Base-by-base conservation (phyloP, 2,329 filamentous ascomycete species). In the Hypomyces rosellus region DNA sequence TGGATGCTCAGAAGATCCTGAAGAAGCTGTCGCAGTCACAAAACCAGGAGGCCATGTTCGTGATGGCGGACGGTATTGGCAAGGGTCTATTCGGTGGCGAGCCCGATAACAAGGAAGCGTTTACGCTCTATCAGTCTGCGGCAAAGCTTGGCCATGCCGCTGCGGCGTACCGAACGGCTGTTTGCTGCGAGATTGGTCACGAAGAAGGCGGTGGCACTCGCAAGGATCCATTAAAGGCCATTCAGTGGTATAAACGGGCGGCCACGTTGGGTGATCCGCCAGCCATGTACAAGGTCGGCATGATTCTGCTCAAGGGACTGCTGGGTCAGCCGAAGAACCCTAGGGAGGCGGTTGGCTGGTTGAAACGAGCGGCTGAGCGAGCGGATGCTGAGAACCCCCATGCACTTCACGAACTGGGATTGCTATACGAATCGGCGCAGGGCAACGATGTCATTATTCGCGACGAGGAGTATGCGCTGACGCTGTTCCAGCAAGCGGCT, bases 261-360 rank as follows among this genome's bases (percentile, higher is more conserved):
- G 92, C 93, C 11, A 86, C 86, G 12, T 76, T 97, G 3, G 92
- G 93, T 3, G 92, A 99, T 63, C 86, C 87, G 2, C 88, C 92
- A 1, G 93, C 91, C 30, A 95, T 97, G 89, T 99, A 96, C 74
- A 99, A 99, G 70, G 84, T 97, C 69, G 93, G 93, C 52, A 95
- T 96, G 85, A 95, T 99, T 57, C 74, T 89, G 54, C 80, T 97
- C 49, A 97, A 97, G 68, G 93, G 92, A 11, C 76, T 97, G 25
- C 78, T 99, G n/a, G 91, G 91, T 4, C 91, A 97, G 65, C 80
- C 77, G 20, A 82, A 77, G 63, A 95, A 95, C 63, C 81, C 89
- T 3, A 80, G 86, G 40, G 93, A 97, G 70, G 91, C 90, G 15
- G 81, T 96, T 20, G 84, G 82, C 18, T 97, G 93, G 91, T 77